A percentile compares a stretch with the other conserved stretches of the same genome.
These are phyloP conservation scores for Cymbopogon citratus DNA, from an alignment of 176 grass and related monocot genomes.

Conservation along the genomic window DNA sequence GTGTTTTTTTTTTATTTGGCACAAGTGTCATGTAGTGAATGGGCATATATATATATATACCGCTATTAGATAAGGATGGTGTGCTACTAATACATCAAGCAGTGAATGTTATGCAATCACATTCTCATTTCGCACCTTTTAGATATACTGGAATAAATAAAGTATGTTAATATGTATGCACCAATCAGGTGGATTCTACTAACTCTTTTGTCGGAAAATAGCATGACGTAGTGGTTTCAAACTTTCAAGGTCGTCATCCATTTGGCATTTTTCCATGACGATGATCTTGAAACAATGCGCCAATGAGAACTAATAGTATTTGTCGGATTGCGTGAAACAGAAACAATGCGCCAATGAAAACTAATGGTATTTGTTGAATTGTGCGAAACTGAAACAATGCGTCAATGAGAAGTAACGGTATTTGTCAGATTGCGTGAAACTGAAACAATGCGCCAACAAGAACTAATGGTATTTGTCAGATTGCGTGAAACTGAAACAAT, in stretches of 20 bases:
- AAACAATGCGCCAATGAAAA: not conserved
- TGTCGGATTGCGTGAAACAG: not conserved
- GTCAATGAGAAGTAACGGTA: not conserved
- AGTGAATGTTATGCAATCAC: not conserved
- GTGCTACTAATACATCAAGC: not conserved
- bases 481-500: too few species aligned
- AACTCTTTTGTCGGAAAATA: not conserved
- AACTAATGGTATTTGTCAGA: too few species aligned
- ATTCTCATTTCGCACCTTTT: constrained; percentile 5
- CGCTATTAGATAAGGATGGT: not conserved
- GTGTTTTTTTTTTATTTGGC: too few species aligned
- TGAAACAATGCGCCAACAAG: too few species aligned
- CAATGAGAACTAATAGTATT: not conserved
- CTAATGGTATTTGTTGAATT: not conserved
- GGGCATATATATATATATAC: not conserved
- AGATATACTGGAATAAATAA: not conserved
- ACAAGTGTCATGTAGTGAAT: not conserved
- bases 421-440: too few species aligned
- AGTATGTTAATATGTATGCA: not conserved
- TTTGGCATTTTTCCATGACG: not conserved
- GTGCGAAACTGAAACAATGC: not conserved
- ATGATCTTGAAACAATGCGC: not conserved
- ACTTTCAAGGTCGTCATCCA: not conserved
- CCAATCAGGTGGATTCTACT: not conserved
- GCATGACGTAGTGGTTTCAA: not conserved